phyloP scores from a whole-genome alignment of 2,329 filamentous ascomycete genomes.

The Pseudofabraea citricarpa region DNA sequence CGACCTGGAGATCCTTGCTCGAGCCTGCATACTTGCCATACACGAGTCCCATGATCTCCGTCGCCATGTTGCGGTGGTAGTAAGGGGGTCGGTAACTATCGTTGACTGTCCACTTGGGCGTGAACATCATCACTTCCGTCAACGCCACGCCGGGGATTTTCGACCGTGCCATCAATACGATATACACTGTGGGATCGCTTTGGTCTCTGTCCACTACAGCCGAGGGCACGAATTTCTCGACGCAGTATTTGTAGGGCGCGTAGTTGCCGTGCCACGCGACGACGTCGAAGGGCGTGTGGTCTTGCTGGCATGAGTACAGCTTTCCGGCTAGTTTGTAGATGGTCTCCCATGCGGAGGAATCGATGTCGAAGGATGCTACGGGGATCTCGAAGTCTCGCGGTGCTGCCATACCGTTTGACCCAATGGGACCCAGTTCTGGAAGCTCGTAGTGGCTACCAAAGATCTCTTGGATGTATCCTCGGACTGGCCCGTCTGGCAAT shows the following conservation, averaged over 20 bases:
- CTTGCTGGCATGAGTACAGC: conserved; percentile 59
- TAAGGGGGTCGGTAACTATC: conserved; percentile 53
- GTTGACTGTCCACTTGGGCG: conserved; percentile 58
- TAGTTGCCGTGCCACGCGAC: conserved; percentile 78
- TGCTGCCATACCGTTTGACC: conserved; percentile 60
- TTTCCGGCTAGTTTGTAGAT: conserved; percentile 61
- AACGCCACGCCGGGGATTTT: conserved; percentile 46
- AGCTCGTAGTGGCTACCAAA: conserved; percentile 59
- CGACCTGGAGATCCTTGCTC: conserved; percentile 38
- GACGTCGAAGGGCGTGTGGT: conserved; percentile 70
- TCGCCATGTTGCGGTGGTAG: conserved; percentile 48
- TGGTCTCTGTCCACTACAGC: conserved; percentile 57
- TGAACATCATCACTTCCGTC: conserved; percentile 62
- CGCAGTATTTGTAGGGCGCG: conserved; percentile 71
- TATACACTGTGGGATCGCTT: conserved; percentile 60
- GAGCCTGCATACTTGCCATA: conserved; percentile 36
- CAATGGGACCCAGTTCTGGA: conserved; percentile 61
- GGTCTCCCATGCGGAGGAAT: conserved; percentile 35
- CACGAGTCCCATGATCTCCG: conserved; percentile 39
- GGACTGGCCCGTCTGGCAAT: conserved; percentile 51
- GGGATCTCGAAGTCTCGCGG: conserved; percentile 60
- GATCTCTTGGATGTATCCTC: conserved; percentile 61
- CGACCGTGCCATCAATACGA: conserved; percentile 55
- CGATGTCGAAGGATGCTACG: conserved; percentile 45
- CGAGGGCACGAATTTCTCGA: conserved; percentile 54